Conservation (phyloP, 1,139 yeast genomes). For the Ogataea hybrid region DNA sequence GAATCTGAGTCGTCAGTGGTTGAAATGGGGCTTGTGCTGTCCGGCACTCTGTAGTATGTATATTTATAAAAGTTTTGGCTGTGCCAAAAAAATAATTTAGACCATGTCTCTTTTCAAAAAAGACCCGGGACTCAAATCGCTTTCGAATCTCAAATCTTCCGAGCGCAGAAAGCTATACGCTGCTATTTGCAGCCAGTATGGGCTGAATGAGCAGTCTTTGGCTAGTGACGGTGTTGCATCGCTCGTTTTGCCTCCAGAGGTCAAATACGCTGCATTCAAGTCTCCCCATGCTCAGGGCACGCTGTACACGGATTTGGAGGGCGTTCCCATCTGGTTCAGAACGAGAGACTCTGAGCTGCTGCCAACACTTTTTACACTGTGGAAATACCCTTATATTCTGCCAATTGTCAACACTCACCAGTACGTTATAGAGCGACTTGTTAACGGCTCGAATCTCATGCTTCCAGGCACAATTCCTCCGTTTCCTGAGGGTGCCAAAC, state of each 20-base stretch:
- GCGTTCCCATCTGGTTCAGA: constrained; percentile 72
- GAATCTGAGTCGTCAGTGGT: constrained; percentile 20
- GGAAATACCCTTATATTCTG: constrained; percentile 65
- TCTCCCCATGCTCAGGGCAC: constrained; percentile 59
- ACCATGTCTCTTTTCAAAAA: constrained; percentile 44
- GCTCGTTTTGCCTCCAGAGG: constrained; percentile 53
- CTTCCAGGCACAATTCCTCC: constrained; percentile 87
- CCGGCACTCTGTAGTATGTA: constrained; percentile 9
- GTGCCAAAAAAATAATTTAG: constrained; percentile 3
- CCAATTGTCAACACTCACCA: constrained; percentile 73
- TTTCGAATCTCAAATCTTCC: constrained; percentile 77
- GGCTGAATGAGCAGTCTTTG: constrained; percentile 43
- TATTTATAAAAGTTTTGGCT: neutral
- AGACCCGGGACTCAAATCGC: constrained; percentile 64
- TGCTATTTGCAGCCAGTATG: constrained; percentile 45
- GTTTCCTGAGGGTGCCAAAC: constrained; percentile 46
- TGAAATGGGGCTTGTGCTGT: constrained; percentile 26
- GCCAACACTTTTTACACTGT: constrained; percentile 73
- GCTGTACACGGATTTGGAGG: constrained; percentile 61
- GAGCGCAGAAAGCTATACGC: constrained; percentile 66
- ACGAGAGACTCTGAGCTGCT: constrained; percentile 48
- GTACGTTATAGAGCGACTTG: constrained; percentile 61
- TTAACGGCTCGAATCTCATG: constrained; percentile 88
- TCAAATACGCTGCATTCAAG: constrained; percentile 67
- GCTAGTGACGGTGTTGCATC: constrained; percentile 44